Conservation (phyloP, 495 filamentous ascomycete species). For the Chaetomium tenue region DNA sequence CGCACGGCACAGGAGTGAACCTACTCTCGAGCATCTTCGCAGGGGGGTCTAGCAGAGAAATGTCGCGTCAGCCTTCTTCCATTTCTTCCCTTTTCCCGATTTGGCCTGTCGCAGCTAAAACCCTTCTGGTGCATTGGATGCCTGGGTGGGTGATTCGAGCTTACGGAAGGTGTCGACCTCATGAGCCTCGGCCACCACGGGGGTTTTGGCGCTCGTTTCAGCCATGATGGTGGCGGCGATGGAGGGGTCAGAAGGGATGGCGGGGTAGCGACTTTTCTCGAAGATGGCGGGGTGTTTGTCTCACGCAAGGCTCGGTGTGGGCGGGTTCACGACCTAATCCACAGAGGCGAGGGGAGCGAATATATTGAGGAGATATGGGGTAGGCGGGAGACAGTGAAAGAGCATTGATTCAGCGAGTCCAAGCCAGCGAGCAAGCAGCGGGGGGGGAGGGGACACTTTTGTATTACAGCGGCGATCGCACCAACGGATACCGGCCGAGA, state of each 20-base stretch:
- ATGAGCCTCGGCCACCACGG: constrained; percentile 81
- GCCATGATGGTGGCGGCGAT: constrained; percentile 55
- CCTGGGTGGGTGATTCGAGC: constrained; percentile 1
- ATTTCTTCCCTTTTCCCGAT: neutral
- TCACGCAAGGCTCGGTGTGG: neutral
- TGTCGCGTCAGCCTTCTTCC: constrained; percentile 4
- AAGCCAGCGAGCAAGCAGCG: neutral
- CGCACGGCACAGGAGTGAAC: constrained; percentile 33
- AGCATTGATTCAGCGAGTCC: neutral
- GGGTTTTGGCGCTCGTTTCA: constrained; percentile 57
- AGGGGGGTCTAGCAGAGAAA: constrained; percentile 37
- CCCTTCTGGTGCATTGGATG: constrained; percentile 13
- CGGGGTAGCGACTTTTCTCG: constrained; percentile 17
- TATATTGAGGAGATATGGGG: neutral
- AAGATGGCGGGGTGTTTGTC: neutral
- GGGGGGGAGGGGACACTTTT: constrained; percentile 13
- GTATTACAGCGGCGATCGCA: constrained; percentile 5
- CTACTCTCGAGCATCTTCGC: constrained; percentile 62
- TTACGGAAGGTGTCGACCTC: constrained; percentile 78
- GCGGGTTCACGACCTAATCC: neutral
- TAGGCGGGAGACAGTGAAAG: neutral
- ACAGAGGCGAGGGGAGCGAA: neutral
- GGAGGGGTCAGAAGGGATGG: constrained; percentile 27
- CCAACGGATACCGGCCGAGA: neutral
- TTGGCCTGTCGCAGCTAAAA: neutral